These are phyloP conservation scores for Dichotomopilus funicola DNA, from an alignment of 2,329 filamentous ascomycete genomes.

Conservation along the genomic window DNA sequence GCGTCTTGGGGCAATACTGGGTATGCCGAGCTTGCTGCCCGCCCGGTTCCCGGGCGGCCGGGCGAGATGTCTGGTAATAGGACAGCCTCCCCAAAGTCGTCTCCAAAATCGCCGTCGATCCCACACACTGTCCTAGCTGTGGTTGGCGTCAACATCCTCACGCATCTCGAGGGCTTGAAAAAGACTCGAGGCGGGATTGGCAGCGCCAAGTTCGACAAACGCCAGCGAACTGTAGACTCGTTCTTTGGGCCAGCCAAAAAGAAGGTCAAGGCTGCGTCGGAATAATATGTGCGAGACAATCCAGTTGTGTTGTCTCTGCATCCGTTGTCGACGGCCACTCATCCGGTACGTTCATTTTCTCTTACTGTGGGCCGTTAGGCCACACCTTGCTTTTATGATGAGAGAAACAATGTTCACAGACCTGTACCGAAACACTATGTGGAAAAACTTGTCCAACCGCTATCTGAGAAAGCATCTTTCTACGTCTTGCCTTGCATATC, in stretches of 20 bases:
- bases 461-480: slow-evolving; percentile 54
- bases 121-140: slow-evolving; percentile 36
- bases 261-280: slow-evolving; percentile 38
- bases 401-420: slow-evolving; percentile 68
- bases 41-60: background rate
- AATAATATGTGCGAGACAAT: slow-evolving; percentile 8
- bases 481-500: slow-evolving; percentile 6
- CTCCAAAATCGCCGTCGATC: background rate
- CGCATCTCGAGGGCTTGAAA: slow-evolving; percentile 67
- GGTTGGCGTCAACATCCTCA: slow-evolving; percentile 58
- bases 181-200: slow-evolving; percentile 79
- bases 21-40: slow-evolving; percentile 32
- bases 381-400: slow-evolving; percentile 55
- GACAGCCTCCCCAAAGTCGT: background rate
- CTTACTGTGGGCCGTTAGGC: slow-evolving; percentile 10
- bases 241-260: slow-evolving; percentile 58
- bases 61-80: slow-evolving; percentile 12
- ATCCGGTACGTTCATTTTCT: slow-evolving; percentile 34
- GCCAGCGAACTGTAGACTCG: slow-evolving; percentile 66
- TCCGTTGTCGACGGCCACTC: background rate
- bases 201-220: slow-evolving; percentile 66
- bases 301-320: background rate
- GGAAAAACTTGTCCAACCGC: slow-evolving; percentile 71
- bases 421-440: slow-evolving; percentile 71
- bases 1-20: slow-evolving; percentile 49